Evolutionary conservation across 2,329 filamentous ascomycete species (phyloP).

Genomic region (Colletotrichum cuscutae): DNA sequence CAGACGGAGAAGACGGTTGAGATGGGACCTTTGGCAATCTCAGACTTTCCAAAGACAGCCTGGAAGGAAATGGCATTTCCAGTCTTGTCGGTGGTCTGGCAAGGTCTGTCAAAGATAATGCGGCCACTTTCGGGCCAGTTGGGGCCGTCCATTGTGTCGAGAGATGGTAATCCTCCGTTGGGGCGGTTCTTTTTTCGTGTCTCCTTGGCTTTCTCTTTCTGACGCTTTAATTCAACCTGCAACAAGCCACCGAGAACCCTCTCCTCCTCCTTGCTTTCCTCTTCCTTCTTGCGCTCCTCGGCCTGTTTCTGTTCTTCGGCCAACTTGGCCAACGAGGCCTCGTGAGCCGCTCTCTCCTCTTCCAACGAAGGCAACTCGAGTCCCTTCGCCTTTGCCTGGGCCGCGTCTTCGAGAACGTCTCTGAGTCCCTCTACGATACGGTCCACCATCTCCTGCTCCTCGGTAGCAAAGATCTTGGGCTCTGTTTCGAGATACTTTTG

Average conservation of each 20-base stretch:
- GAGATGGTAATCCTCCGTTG: constrained; percentile 52
- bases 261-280: constrained; percentile 75
- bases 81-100: constrained; percentile 70
- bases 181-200: constrained; percentile 69
- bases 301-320: constrained; percentile 66
- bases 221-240: constrained; percentile 76
- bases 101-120: constrained; percentile 75
- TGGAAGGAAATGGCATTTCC: constrained; percentile 76
- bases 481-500: constrained; percentile 70
- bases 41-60: constrained; percentile 75
- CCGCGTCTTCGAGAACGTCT: constrained; percentile 87
- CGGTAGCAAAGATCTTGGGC: constrained; percentile 62
- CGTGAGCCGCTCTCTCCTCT: constrained; percentile 86
- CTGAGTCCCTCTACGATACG: constrained; percentile 76
- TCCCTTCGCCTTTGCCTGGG: constrained; percentile 78
- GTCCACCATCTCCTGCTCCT: constrained; percentile 70
- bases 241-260: constrained; percentile 76
- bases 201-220: constrained; percentile 72
- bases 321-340: constrained; percentile 73
- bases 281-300: constrained; percentile 62
- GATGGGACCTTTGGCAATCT: constrained; percentile 72
- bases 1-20: constrained; percentile 79
- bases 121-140: constrained; percentile 44
- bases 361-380: constrained; percentile 85
- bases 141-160: constrained; percentile 45